Percentiles rank a stretch among this genome's conserved stretches.
Evolutionary conservation across 768 basidiomycete species (phyloP).

Genomic region (Naganishia vaughanmartiniae): DNA sequence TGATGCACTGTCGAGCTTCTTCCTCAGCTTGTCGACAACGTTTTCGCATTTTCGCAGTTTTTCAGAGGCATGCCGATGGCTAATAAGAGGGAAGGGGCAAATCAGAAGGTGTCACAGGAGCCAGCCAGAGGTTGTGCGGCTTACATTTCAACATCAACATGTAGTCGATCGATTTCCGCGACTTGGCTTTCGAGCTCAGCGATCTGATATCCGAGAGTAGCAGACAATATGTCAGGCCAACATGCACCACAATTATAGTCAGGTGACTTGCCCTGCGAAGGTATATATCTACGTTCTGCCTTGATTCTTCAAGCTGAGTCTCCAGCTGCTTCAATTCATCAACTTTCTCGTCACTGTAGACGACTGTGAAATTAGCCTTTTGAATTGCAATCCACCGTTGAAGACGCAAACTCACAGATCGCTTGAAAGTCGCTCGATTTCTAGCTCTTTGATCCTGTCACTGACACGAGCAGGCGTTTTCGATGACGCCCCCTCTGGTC

Average conservation of each 20-base stretch:
- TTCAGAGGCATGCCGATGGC: slow-evolving; percentile 74
- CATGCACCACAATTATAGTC: no score
- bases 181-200: slow-evolving; percentile 78
- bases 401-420: slow-evolving; percentile 69
- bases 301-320: slow-evolving; percentile 75
- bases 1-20: slow-evolving; percentile 91
- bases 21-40: slow-evolving; percentile 98
- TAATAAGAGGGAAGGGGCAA: neutral
- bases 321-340: slow-evolving; percentile 82
- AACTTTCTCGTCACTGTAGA: slow-evolving; percentile 80
- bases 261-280: slow-evolving; percentile 59
- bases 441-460: slow-evolving; percentile 43
- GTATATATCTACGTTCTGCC: slow-evolving; percentile 53
- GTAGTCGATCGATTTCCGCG: slow-evolving; percentile 72
- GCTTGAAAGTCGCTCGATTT: slow-evolving; percentile 73
- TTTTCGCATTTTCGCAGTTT: slow-evolving; percentile 91
- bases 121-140: slow-evolving; percentile 36
- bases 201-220: slow-evolving; percentile 50
- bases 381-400: neutral
- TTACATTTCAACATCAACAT: slow-evolving; percentile 93
- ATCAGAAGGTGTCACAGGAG: neutral
- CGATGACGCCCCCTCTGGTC: no score
- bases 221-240: neutral
- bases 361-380: slow-evolving; percentile 36
- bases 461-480: neutral